A percentile compares a stretch with the other conserved stretches of the same genome.
These are phyloP conservation scores for Tinospora cordifolia DNA, from an alignment of 164 flowering plant species.

Conservation along the genomic window DNA sequence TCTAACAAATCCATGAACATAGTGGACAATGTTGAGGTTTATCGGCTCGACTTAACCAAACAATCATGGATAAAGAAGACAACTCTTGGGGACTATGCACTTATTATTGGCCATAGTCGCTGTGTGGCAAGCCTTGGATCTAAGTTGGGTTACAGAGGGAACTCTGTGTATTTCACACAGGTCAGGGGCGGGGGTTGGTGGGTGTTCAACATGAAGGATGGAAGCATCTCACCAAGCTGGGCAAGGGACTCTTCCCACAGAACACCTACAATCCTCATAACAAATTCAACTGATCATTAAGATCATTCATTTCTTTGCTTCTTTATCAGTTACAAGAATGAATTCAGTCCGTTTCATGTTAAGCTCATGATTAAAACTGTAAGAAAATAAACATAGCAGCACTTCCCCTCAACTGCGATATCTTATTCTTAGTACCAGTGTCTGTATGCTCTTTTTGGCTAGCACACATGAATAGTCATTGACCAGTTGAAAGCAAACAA, in stretches of 20 bases:
- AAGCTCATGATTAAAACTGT: neutral
- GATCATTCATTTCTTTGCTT: too few species aligned
- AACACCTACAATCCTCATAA: neutral
- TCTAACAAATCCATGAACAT: conserved; percentile 2
- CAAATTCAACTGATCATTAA: too few species aligned
- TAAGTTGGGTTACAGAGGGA: conserved; percentile 4
- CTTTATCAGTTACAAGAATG: neutral
- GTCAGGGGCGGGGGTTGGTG: neutral
- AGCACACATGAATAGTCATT: neutral
- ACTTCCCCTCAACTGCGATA: too few species aligned
- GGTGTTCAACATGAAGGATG: conserved; percentile 6
- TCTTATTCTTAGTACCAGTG: too few species aligned
- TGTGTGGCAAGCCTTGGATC: neutral
- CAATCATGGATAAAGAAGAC: neutral
- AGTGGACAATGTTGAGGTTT: neutral
- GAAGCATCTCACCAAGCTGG: conserved; percentile 3
- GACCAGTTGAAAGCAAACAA: neutral
- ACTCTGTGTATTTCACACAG: conserved; percentile 2
- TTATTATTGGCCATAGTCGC: neutral
- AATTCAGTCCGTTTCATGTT: neutral
- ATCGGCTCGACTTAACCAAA: neutral
- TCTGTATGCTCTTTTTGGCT: too few species aligned
- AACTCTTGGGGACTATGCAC: neutral
- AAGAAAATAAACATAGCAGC: neutral
- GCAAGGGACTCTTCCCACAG: neutral